Evolutionary conservation across 768 basidiomycete species (phyloP), one percentile per base, ranked within the genome.

Genomic region (Serpula lacrymans): DNA sequence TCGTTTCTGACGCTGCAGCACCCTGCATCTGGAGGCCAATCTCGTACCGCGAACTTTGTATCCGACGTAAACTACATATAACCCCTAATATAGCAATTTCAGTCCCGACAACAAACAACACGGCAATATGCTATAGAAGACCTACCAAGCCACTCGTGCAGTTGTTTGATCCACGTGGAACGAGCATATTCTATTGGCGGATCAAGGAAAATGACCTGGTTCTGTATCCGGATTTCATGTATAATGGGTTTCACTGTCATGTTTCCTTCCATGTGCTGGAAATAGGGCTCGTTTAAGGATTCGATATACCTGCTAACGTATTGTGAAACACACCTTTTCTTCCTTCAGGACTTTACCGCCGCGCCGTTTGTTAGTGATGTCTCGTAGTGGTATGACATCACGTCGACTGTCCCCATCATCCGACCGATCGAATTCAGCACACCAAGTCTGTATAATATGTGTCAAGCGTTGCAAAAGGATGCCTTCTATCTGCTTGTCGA

Each of bases 121-220:
- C 8, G 41, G n/a, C n/a, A 13, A 17, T 12, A 26, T 21, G 31
- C 28, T 18, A 20, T 18, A 27, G 12, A 37, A 10, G 3, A 46
- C 65, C 28, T 46, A 84, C 88, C 89, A 11, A 97, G 70, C 84
- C 90, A 90, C 43, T 86, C 84, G 52, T 98, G 94, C 46, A 96
- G 65, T 57, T 94, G 88, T 32, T 74, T 77, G 45, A 94, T 77
- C 94, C 94, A 97, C 7, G 77, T 85, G 36, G 86, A 80, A 29
- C 94, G 80, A 0, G 95, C 92, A 52, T 88, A 80, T 61, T 98
- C 95, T 68, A 97, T 90, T 44, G 96, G 96, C 20, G 96, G 96
- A 59, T 98, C 95, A 37, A 98, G 73, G 70, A 96, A 98, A 62
- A 99, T 97, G 48, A 97, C 91, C 59, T 99, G 96, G 58, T 99